Conservation (phyloP, 306 rosid species). For the Medicago truncatula region MtrunA17r5.0-ANR NC_053046.1:9003001-9003500, state of each 20-base stretch:
- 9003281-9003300: constrained; percentile 82
- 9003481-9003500: constrained; percentile 29
- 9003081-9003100: neutral
- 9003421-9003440: constrained; percentile 36
- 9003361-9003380: constrained; percentile 30
- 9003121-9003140: neutral
- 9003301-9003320: constrained; percentile 91
- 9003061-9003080: neutral
- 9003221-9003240: constrained; percentile 80
- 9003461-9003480: constrained; percentile 27
- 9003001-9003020: neutral
- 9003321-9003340: constrained; percentile 32
- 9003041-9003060: no score
- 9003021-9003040: neutral
- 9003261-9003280: constrained; percentile 82
- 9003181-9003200: constrained; percentile 82
- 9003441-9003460: constrained; percentile 34
- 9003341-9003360: constrained; percentile 35
- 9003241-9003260: constrained; percentile 80
- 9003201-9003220: constrained; percentile 86
- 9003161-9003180: constrained; percentile 77
- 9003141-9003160: constrained; percentile 80
- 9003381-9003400: constrained; percentile 39
- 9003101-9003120: neutral
- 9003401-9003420: constrained; percentile 29